Percentiles rank a stretch among this genome's conserved stretches.
Evolutionary conservation across 2,329 filamentous ascomycete species (phyloP).

Genomic region (Plectosphaerella sp.): DNA sequence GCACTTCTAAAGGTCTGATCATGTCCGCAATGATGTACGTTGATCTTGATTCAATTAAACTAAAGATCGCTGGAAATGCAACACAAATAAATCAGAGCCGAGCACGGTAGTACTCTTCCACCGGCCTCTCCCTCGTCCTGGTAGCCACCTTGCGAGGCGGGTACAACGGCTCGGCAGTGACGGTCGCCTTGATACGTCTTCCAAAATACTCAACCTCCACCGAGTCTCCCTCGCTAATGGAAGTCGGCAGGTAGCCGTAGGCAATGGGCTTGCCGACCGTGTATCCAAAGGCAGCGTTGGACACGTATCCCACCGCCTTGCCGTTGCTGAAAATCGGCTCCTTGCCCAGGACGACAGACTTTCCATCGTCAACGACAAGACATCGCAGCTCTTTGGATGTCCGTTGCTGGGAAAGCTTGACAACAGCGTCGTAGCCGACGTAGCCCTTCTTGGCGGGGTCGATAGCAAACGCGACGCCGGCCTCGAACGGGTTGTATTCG

Average conservation of each 20-base stretch:
- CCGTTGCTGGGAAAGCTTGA: constrained; percentile 30
- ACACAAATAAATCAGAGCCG: neutral
- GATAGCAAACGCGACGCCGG: constrained; percentile 48
- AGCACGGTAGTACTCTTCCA: neutral
- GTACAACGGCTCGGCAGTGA: constrained; percentile 44
- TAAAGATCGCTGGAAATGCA: too few relatives aligned
- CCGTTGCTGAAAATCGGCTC: constrained; percentile 53
- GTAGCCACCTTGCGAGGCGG: constrained; percentile 9
- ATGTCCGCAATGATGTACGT: too few relatives aligned
- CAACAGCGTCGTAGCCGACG: constrained; percentile 46
- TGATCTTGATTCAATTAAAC: too few relatives aligned
- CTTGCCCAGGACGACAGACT: constrained; percentile 55
- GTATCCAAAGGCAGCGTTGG: constrained; percentile 57
- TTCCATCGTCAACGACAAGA: constrained; percentile 50
- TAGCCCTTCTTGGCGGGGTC: constrained; percentile 41
- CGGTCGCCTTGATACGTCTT: constrained; percentile 45
- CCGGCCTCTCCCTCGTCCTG: neutral
- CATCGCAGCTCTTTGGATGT: constrained; percentile 35
- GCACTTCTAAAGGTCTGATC: too few relatives aligned
- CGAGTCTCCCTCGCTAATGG: constrained; percentile 37
- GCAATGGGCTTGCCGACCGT: constrained; percentile 54
- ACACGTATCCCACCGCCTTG: constrained; percentile 50
- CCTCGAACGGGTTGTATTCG: constrained; percentile 57
- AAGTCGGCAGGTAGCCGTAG: constrained; percentile 51
- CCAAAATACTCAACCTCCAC: constrained; percentile 63